Base-by-base conservation (phyloP, 2,329 filamentous ascomycete species). In the Talaromyces sp. region DNA sequence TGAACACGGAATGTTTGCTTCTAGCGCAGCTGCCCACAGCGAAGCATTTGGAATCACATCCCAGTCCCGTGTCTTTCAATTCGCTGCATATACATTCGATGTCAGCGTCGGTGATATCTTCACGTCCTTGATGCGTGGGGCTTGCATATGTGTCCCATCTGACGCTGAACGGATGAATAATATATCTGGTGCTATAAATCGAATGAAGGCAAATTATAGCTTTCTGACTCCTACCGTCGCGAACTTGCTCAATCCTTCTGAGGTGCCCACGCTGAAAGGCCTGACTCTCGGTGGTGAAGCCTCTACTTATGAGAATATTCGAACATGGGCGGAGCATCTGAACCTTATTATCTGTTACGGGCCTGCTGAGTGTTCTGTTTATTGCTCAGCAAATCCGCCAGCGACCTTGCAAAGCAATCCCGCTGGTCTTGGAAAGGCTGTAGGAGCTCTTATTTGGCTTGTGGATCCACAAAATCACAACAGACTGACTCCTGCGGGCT, bases 101-200 rank as follows among this genome's bases (percentile, higher is more conserved):
- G 76, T 82, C 31, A 77, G 79, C 56, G 74, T 85, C 54, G 73
- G 79, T 24, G 83, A 84, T 65, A 79, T 84, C 38, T 79, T 85
- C 56, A 77, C 80, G 1, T 81, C 84, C 0, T 72, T 87, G 3
- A 73, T 79, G 1, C 74, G 81, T 38, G 85, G 85, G 3, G 85
- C 82, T 0, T 85, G 82, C 48, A 77, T 88, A 11, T 87, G 85
- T 61, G 78, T 87, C 1, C 84, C 85, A 0, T 79, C 80, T 0
- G 72, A 80, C 0, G 67, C 75, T 6, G 80, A 83, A 60, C 73
- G 80, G 17, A 43, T 58, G 24, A 31, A 50, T 26, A 29, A 29
- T 51, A 29, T 58, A 19, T 21, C 56, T n/a, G 55, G 38, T 32
- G 77, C 77, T 1, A 81, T 86, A 41, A 76, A 77, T 3, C 68